phyloP scores from a whole-genome alignment of 306 rosid genomes.

The Ziziphus jujuba region DNA sequence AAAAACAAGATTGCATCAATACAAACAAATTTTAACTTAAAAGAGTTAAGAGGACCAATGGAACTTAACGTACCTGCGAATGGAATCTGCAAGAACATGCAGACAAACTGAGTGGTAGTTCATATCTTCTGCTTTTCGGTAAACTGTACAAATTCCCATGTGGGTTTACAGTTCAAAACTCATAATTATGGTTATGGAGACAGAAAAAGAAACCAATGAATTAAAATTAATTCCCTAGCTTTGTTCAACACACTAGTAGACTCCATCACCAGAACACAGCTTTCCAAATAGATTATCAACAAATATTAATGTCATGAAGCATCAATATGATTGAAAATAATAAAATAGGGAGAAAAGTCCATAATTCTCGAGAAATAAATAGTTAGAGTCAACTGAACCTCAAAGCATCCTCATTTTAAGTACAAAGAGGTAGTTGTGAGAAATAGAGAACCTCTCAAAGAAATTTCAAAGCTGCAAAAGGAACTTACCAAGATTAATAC shows the following conservation, averaged over 20 bases:
- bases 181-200: background rate
- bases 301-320: background rate
- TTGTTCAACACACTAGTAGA: background rate
- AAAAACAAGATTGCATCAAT: too few species aligned
- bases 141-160: constrained; percentile 47
- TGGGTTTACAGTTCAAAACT: background rate
- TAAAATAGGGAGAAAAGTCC: background rate
- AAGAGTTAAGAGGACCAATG: background rate
- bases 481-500: constrained; percentile 80
- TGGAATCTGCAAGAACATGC: constrained; percentile 95
- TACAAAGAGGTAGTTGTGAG: background rate
- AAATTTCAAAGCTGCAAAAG: constrained; percentile 18
- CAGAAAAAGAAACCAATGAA: background rate
- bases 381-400: background rate
- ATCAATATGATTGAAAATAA: background rate
- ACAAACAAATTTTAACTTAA: background rate
- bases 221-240: background rate
- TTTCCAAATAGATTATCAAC: background rate
- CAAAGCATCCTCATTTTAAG: too few species aligned
- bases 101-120: constrained; percentile 88
- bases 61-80: constrained; percentile 72
- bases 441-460: background rate
- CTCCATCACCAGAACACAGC: background rate
- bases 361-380: background rate
- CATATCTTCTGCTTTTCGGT: constrained; percentile 98